These are phyloP conservation scores for Aspergillus nomiae DNA, from an alignment of 2,329 filamentous ascomycete species.

Conservation along the genomic window DNA sequence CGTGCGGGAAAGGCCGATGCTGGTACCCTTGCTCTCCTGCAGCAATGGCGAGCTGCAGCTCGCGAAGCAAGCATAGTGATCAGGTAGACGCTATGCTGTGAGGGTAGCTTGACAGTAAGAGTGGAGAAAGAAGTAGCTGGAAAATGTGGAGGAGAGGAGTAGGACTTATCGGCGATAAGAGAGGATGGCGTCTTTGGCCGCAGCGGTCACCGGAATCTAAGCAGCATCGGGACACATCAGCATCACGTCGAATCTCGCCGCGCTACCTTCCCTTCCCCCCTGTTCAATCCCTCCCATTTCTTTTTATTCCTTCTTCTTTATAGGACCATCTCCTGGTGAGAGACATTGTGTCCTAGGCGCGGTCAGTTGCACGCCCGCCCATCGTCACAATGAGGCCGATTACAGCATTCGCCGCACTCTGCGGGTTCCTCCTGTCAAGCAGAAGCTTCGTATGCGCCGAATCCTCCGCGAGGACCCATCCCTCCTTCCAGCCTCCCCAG, in stretches of 20 bases:
- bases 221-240: slow-evolving; percentile 41
- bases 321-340: slow-evolving; percentile 22
- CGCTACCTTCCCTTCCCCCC: slow-evolving; percentile 5
- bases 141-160: slow-evolving; percentile 8
- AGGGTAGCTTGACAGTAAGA: slow-evolving; percentile 13
- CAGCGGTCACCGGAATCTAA: slow-evolving; percentile 32
- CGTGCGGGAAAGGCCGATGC: slow-evolving; percentile 16
- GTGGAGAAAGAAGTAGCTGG: slow-evolving; percentile 23
- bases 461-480: slow-evolving; percentile 27
- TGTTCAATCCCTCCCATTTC: slow-evolving; percentile 7
- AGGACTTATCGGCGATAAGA: slow-evolving; percentile 14
- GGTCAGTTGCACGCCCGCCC: slow-evolving; percentile 29
- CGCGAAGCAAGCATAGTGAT: slow-evolving; percentile 23
- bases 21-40: slow-evolving; percentile 17
- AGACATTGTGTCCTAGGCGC: slow-evolving; percentile 23
- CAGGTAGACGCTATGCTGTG: slow-evolving; percentile 1
- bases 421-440: slow-evolving; percentile 37
- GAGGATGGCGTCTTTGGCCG: slow-evolving; percentile 30
- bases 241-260: slow-evolving; percentile 28
- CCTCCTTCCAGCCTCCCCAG: slow-evolving; percentile 76
- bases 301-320: slow-evolving; percentile 18
- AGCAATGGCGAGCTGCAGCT: slow-evolving; percentile 23
- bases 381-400: slow-evolving; percentile 44
- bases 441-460: slow-evolving; percentile 37
- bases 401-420: slow-evolving; percentile 38